Evolutionary conservation across 768 basidiomycete genomes (phyloP), one percentile per base, ranked within the genome.

Genomic region (Trametes cubensis): DNA sequence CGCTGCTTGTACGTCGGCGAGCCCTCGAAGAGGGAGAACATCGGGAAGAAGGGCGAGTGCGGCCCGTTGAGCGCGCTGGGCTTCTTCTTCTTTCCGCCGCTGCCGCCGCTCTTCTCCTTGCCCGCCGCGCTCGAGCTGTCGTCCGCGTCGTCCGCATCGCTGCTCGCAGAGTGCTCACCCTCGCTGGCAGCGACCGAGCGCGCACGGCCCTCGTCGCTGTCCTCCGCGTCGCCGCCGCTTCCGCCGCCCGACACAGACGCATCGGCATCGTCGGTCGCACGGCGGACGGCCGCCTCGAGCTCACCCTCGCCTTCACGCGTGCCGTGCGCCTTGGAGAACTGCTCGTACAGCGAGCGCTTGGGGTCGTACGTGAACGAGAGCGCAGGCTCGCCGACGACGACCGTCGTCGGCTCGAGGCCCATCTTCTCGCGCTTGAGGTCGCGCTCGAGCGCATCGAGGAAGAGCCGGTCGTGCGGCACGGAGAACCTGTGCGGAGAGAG

Each of bases 381-480:
- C 1, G 94, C 94, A 13, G 95, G 95, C 74, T 96, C 95, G 57
- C 92, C 86, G 8, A 78, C 72, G 28, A 87, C 78, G 47, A 74
- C 81, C 2, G 95, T 96, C 2, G 95, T 96, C 0, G 94, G 83
- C 71, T 94, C 92, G 44, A 84, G 80, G 0, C 92, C 91, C 80
- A 90, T 89, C 76, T 95, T 96, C 75, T 97, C 95, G 34, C 95
- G 85, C 79, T 96, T 97, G 59, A 97, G 85, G 73, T 98, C 95
- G 50, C 95, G 89, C 74, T 98, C 95, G 50, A 98, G 85, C 20
- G 95, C 95, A 71, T 98, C 95, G 55, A 98, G 86, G 81, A 97
- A 98, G 58, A 98, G 88, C 38, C 95, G 89, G 73, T 98, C 95
- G 63, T 98, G 95, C 2, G 95, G 95, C 6, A 98, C 95, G 6